Conservation (phyloP, 2,329 filamentous ascomycete species). For the Pseudogymnoascus sp. region DNA sequence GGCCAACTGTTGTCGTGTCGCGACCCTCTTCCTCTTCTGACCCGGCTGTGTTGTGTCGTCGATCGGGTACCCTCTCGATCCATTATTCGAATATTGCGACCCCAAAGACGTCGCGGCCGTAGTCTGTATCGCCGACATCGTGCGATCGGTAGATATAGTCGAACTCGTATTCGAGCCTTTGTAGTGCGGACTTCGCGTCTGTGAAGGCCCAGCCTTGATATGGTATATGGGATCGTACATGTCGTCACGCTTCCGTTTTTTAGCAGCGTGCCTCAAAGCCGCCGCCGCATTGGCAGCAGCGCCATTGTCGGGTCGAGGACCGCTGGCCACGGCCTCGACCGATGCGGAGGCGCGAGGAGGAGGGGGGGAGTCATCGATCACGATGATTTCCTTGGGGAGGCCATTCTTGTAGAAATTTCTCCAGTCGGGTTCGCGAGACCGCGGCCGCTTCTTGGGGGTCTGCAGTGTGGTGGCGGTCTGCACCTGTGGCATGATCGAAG, state of each 20-base stretch:
- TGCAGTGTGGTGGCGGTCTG: conserved; percentile 15
- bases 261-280: conserved; percentile 55
- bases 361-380: conserved; percentile 63
- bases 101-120: conserved; percentile 83
- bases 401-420: conserved; percentile 74
- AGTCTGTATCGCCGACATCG: conserved; percentile 69
- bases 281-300: conserved; percentile 8
- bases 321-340: conserved; percentile 32
- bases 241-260: conserved; percentile 53
- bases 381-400: conserved; percentile 74
- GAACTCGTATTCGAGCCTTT: conserved; percentile 57
- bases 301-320: conserved; percentile 27
- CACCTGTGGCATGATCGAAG: neutral
- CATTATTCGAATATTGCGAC: conserved; percentile 51
- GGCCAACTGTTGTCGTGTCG: conserved; percentile 68
- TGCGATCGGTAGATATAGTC: conserved; percentile 74
- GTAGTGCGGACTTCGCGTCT: conserved; percentile 62
- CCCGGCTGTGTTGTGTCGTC: conserved; percentile 57
- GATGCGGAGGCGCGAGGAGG: conserved; percentile 31
- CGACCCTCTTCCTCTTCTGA: conserved; percentile 77
- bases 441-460: conserved; percentile 32
- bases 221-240: conserved; percentile 66
- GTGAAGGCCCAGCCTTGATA: conserved; percentile 56
- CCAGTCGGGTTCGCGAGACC: conserved; percentile 60
- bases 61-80: conserved; percentile 53